A percentile compares a stretch with the other conserved stretches of the same genome.
These are phyloP conservation scores for Tuber brumale DNA, from an alignment of 495 filamentous ascomycete species.

Conservation along the genomic window DNA sequence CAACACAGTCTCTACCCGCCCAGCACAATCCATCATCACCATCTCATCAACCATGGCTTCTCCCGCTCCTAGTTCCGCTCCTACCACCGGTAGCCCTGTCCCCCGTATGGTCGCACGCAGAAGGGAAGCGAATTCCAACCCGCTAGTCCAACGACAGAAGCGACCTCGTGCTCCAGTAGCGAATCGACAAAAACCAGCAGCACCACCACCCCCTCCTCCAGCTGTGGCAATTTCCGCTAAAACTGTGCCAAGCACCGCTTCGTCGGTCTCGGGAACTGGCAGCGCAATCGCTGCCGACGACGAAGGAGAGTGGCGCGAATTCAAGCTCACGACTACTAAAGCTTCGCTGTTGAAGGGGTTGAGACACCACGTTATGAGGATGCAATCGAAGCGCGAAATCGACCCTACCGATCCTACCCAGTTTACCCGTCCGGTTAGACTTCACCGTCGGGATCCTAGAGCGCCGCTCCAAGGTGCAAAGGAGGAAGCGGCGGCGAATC, in stretches of 20 bases:
- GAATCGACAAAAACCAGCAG: constrained; percentile 1
- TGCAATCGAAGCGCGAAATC: constrained; percentile 58
- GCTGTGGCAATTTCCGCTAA: neutral
- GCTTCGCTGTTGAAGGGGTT: constrained; percentile 68
- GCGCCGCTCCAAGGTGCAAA: constrained; percentile 55
- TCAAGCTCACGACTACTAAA: constrained; percentile 65
- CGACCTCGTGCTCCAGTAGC: constrained; percentile 25
- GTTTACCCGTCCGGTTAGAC: constrained; percentile 76
- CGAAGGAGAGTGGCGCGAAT: constrained; percentile 20
- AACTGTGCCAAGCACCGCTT: constrained; percentile 8
- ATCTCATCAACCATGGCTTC: constrained; percentile 1
- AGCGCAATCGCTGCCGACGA: constrained; percentile 1
- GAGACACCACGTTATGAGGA: constrained; percentile 77
- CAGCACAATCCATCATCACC: neutral
- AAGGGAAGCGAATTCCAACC: constrained; percentile 32
- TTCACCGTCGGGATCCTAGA: constrained; percentile 85
- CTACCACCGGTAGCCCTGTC: constrained; percentile 10
- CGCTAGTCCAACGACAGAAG: constrained; percentile 35
- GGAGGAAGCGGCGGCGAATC: constrained; percentile 48
- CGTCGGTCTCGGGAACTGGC: neutral
- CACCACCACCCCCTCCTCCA: constrained; percentile 14
- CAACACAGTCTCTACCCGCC: neutral
- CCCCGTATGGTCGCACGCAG: constrained; percentile 27
- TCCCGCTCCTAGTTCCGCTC: constrained; percentile 6
- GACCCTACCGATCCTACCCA: constrained; percentile 70